Base-by-base conservation (phyloP, 306 rosid species). In the Hippophae gyantsensis region DNA sequence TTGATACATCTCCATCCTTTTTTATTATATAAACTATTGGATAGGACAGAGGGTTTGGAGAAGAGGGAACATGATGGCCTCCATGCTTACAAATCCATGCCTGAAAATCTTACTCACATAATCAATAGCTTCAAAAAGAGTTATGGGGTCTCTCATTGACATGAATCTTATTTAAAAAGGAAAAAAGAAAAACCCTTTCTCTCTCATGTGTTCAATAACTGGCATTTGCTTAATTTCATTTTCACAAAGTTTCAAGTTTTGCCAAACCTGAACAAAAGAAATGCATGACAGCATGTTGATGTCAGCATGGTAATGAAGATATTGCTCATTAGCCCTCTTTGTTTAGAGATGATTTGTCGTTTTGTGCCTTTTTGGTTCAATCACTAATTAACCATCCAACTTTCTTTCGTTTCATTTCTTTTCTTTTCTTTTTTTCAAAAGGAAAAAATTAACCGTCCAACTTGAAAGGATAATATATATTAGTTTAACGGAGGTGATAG, bases 51-150 rank as follows among this genome's bases (percentile, higher is more conserved):
- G 75, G 70, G 82, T 78, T 79, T 74, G 89, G 74, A 75, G 74
- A 65, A 79, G 78, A 81, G 92, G 92, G 87, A 84, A 78, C 95
- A 84, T 76, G 83, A 78, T 81, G 81, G 77, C 78, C 76, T 81
- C 77, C 85, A 83, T 71, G 78, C 69, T 78, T 74, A 72, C 81
- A 76, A 61, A 64, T 69, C 82, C 84, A 74, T 68, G 71, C 81
- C 69, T 71, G 42, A 43, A 50, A 54, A 56, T 61, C 27, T 13
- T 56, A 12, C 44, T 56, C 58, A 67, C 61, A 61, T 68, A 64
- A 74, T 66, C 81, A 69, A 43, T 54, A 60, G 74, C 74, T 72
- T 62, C 76, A 65, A 61, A 64, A 67, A 44, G 43, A 23, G 41
- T 46, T 9, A 13, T 67, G 69, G 78, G 65, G 83, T 43, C 52